Conservation (phyloP, 176 grass and related monocot species). For the Oropetium thomaeum region DNA sequence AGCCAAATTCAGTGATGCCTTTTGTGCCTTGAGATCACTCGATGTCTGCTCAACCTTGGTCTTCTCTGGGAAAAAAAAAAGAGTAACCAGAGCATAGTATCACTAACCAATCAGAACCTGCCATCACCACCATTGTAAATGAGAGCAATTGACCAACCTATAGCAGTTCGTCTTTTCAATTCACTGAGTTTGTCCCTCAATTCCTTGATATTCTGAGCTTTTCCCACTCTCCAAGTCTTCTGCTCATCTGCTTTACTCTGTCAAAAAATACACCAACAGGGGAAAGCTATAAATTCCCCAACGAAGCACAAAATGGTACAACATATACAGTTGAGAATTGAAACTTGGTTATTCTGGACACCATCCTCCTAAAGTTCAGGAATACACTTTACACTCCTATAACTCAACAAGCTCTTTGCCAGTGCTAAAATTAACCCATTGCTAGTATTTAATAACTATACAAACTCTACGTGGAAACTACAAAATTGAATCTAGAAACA, state of each 20-base stretch:
- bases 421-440: neutral
- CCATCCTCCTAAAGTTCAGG: neutral
- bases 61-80: slow-evolving; percentile 57
- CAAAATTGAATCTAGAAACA: too few relatives aligned
- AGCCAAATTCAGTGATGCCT: slow-evolving; percentile 47
- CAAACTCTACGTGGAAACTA: neutral
- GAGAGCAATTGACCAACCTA: slow-evolving; percentile 52
- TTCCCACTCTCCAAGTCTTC: slow-evolving; percentile 62
- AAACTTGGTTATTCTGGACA: neutral
- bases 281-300: slow-evolving; percentile 6
- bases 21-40: slow-evolving; percentile 47
- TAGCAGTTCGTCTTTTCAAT: slow-evolving; percentile 50
- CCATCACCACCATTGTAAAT: neutral
- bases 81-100: slow-evolving; percentile 20
- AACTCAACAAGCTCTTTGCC: neutral
- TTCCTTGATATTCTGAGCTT: slow-evolving; percentile 65
- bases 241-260: slow-evolving; percentile 80
- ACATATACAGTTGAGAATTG: neutral
- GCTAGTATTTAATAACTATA: neutral
- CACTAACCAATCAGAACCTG: neutral
- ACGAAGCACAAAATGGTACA: slow-evolving; percentile 5
- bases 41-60: slow-evolving; percentile 56
- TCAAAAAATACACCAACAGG: neutral
- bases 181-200: slow-evolving; percentile 55
- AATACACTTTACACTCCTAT: neutral